Evolutionary conservation across 1,139 yeast genomes (phyloP), one percentile per base, ranked within the genome.

Genomic region (Candida frijolesensis): DNA sequence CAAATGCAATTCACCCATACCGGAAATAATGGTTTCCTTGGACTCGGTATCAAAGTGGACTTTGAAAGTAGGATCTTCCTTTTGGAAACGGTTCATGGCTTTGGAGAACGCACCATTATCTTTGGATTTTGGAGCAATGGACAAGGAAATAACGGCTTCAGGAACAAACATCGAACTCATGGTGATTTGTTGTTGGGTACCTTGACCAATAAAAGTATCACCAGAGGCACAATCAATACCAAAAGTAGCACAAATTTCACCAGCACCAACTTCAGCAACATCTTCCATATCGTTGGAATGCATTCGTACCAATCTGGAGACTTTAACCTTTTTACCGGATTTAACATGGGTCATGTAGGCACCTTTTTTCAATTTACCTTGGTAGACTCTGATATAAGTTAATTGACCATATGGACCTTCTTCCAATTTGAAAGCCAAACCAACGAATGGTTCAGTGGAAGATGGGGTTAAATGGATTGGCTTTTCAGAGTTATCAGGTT

Each of bases 141-240:
- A 87, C 52, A 95, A 78, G 3, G 98, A 94, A 54, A 94, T 92
- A 57, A 95, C 99, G 0, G 99, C 97, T 70, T 94, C 99, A 5
- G 99, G 99, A 54, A 94, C 98, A 72, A 80, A 94, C 99, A 94
- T 94, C 8, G 98, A 89, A 53, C 96, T 85, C 98, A 94, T 92
- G 54, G 97, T 86, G 62, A 88, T 87, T 58, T 85, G 78, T 53
- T 84, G 76, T 44, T 81, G 80, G 46, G 96, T 92, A 62, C 88
- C 95, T 32, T 67, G 72, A 19, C 76, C 77, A 48, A 96, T 87
- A 71, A 94, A 94, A 9, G 98, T 91, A 67, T 94, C 99, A 65
- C 99, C 99, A 9, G 99, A 95, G n/a, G 98, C 87, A 80, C 99
- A 94, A 70, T 95, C 99, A 61, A 94, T 88, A 72, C 99, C 99